phyloP scores from a whole-genome alignment of 1,284 basidiomycete genomes.

The Meripilus lineatus region DNA sequence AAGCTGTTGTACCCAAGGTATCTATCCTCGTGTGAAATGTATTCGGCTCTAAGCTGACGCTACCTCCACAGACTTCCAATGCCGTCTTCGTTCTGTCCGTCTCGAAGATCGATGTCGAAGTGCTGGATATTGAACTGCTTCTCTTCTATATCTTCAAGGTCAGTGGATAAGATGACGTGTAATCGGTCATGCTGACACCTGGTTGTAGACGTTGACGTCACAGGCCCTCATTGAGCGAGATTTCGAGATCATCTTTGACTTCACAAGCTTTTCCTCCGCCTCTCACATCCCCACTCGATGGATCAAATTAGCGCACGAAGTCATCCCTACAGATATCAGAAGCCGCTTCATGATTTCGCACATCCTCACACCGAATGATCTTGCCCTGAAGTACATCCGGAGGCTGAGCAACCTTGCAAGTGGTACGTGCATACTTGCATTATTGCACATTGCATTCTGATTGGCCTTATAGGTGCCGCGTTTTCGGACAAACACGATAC shows the following conservation, averaged over 20 bases:
- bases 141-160: constrained; percentile 83
- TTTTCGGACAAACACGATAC: constrained; percentile 17
- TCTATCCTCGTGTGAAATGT: constrained; percentile 11
- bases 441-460: neutral
- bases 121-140: constrained; percentile 81
- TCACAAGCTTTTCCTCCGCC: constrained; percentile 72
- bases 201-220: constrained; percentile 33
- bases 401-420: constrained; percentile 71
- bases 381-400: constrained; percentile 70
- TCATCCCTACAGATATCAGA: constrained; percentile 69
- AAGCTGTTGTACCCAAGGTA: constrained; percentile 47
- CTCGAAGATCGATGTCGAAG: constrained; percentile 74
- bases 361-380: constrained; percentile 76
- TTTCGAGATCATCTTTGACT: constrained; percentile 80
- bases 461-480: constrained; percentile 13
- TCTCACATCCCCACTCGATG: constrained; percentile 81
- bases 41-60: neutral
- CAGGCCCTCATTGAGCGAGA: constrained; percentile 40
- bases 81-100: constrained; percentile 61
- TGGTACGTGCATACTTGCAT: constrained; percentile 40
- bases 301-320: constrained; percentile 76
- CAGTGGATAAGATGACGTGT: constrained; percentile 14
- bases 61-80: constrained; percentile 24
- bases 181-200: constrained; percentile 4
- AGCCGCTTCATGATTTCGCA: constrained; percentile 54